These are phyloP conservation scores for Pisolithus thermaeus DNA, from an alignment of 1,284 basidiomycete species.

Conservation along the genomic window DNA sequence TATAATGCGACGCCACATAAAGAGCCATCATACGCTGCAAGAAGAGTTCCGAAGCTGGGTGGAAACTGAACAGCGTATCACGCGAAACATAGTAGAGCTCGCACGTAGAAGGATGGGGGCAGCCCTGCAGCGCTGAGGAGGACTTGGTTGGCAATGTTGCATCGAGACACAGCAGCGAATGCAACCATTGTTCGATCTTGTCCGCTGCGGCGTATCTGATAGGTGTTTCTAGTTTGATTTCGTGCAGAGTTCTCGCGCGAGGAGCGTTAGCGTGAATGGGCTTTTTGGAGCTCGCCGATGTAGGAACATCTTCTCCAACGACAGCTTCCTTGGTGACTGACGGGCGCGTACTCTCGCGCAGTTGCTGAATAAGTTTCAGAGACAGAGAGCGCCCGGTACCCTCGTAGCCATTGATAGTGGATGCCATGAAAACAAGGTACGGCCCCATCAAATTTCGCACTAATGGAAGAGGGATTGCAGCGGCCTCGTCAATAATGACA, in stretches of 20 bases:
- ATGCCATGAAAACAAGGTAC: slow-evolving; percentile 97
- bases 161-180: slow-evolving; percentile 87
- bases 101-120: slow-evolving; percentile 91
- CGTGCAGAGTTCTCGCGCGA: slow-evolving; percentile 77
- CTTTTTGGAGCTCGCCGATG: slow-evolving; percentile 48
- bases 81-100: slow-evolving; percentile 95
- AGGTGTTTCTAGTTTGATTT: slow-evolving; percentile 93
- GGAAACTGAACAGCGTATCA: slow-evolving; percentile 96
- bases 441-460: slow-evolving; percentile 95
- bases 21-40: slow-evolving; percentile 98
- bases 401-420: slow-evolving; percentile 99
- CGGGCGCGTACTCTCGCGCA: slow-evolving; percentile 82
- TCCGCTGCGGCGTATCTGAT: slow-evolving; percentile 91
- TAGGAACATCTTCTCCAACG: slow-evolving; percentile 41
- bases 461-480: slow-evolving; percentile 93
- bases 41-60: slow-evolving; percentile 95
- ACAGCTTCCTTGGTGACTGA: slow-evolving; percentile 57
- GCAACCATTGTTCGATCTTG: slow-evolving; percentile 93
- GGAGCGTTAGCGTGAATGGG: slow-evolving; percentile 46
- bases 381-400: slow-evolving; percentile 96
- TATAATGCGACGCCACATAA: slow-evolving; percentile 97
- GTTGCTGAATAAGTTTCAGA: slow-evolving; percentile 96
- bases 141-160: slow-evolving; percentile 70
- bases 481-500: slow-evolving; percentile 97
- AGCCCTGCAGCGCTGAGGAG: slow-evolving; percentile 54